phyloP scores from a whole-genome alignment of 108 stramenopile species.

The Cyclotella sp. region DNA sequence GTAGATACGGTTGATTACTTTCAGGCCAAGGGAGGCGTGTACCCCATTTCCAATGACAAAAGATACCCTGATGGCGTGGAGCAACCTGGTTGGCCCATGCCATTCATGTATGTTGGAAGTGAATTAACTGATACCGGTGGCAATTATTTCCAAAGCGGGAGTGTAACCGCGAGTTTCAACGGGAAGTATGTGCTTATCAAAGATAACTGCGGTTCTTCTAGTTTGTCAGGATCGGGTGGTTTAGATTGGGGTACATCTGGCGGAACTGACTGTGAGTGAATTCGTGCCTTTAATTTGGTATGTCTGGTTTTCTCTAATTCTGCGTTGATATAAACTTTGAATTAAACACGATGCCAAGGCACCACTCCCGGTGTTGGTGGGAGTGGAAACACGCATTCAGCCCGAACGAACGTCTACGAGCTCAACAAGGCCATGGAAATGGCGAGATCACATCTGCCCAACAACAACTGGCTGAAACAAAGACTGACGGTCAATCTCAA shows the following conservation, averaged over 20 bases:
- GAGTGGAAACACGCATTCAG: slow-evolving; percentile 23
- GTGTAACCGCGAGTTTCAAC: slow-evolving; percentile 11
- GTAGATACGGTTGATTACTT: slow-evolving; percentile 30
- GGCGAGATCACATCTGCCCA: slow-evolving; percentile 17
- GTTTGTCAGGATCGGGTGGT: slow-evolving; percentile 5
- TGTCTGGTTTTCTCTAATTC: not conserved
- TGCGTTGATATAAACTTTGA: not conserved
- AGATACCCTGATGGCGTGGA: slow-evolving; percentile 4
- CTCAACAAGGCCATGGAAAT: slow-evolving; percentile 26
- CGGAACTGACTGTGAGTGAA: slow-evolving; percentile 19
- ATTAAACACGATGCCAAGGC: not conserved
- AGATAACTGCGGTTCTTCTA: slow-evolving; percentile 15
- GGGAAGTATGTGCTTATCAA: slow-evolving; percentile 14
- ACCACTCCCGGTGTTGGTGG: slow-evolving; percentile 22
- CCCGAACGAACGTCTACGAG: slow-evolving; percentile 22
- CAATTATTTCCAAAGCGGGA: slow-evolving; percentile 6
- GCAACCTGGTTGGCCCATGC: slow-evolving; percentile 42
- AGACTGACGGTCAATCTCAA: slow-evolving; percentile 19
- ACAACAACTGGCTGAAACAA: slow-evolving; percentile 14
- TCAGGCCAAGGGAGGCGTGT: slow-evolving; percentile 31
- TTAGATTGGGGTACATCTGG: slow-evolving; percentile 20
- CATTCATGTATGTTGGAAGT: slow-evolving; percentile 28
- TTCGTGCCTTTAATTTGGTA: not conserved
- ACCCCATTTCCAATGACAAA: slow-evolving; percentile 33
- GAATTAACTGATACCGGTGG: slow-evolving; percentile 14